Evolutionary conservation across 1,284 basidiomycete genomes (phyloP), one percentile per base, ranked within the genome.

Genomic region (Pseudozyma flocculosa): DNA sequence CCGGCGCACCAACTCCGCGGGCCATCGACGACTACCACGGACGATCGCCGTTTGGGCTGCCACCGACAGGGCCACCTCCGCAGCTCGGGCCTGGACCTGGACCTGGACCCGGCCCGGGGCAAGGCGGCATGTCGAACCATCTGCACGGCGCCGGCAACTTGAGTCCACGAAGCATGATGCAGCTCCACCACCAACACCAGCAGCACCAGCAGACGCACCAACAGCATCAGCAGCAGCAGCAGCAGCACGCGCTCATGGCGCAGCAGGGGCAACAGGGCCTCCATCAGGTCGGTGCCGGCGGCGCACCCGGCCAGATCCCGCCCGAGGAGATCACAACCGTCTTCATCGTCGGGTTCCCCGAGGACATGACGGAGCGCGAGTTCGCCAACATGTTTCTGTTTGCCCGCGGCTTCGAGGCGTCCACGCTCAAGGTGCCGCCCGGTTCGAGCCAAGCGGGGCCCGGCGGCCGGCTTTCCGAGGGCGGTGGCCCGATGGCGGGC

Each of bases 331-430:
- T 97, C 55, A 93, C 90, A 19, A 98, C 94, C 2, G 94, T 98
- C 61, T 98, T 98, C 71, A 93, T 98, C 1, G 94, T 97, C 26
- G 94, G 94, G 0, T 98, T 98, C 79, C 94, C 94, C 2, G 95
- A 98, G 63, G 94, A 98, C 76, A 97, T 98, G 89, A 87, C 89
- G 83, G 92, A 97, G 81, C 90, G 94, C 21, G 94, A 98, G 80
- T 97, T 98, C 79, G 91, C 94, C 80, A 97, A 97, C 79, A 95
- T 98, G 88, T 98, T 98, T 79, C 90, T 92, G 3, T 98, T 98
- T 76, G 91, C 90, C 2, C 81, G 85, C 1, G 95, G 92, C 13
- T 98, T 98, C 74, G 94, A 98, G 78, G 95, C 94, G 17, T 93
- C 94, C 0, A 96, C 93, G 7, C 84, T 98, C 70, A 98, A 97